Evolutionary conservation across 2,329 filamentous ascomycete species (phyloP).

Genomic region (Akanthomyces muscarius): DNA sequence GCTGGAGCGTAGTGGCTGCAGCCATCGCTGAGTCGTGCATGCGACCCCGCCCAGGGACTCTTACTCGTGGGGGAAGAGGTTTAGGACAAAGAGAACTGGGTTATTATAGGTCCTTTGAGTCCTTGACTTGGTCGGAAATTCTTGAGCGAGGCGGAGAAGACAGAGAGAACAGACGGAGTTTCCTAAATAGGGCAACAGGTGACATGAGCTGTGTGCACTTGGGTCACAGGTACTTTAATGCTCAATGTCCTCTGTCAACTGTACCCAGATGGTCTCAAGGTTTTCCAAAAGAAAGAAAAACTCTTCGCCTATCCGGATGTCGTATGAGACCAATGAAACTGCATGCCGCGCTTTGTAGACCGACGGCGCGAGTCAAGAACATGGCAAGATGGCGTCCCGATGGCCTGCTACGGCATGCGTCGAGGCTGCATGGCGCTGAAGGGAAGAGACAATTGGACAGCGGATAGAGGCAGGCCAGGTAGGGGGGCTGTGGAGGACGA

Average conservation of each 20-base stretch:
- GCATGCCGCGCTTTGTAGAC: not conserved
- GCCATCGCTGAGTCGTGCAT: conserved; percentile 1
- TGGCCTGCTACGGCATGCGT: not conserved
- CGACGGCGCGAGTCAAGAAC: not conserved
- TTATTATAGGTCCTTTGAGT: not conserved
- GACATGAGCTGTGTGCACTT: not conserved
- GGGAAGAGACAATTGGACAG: conserved; percentile 1
- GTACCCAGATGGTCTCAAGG: not conserved
- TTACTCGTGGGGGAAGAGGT: not conserved
- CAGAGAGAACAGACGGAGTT: not conserved
- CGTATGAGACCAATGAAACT: not conserved
- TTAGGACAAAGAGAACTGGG: not conserved
- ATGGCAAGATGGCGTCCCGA: not conserved
- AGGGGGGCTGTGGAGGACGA: not conserved
- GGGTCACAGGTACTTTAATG: too few relatives aligned
- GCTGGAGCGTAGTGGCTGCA: not conserved
- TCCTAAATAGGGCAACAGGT: not conserved
- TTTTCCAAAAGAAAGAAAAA: too few relatives aligned
- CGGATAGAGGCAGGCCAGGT: not conserved
- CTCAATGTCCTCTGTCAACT: not conserved
- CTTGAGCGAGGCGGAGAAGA: not conserved
- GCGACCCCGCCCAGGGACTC: not conserved
- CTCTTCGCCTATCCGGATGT: not conserved
- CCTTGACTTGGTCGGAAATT: too few relatives aligned
- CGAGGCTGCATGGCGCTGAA: conserved; percentile 3